Evolutionary conservation across 371 early-diverging fungal genomes (phyloP).

Genomic region (Mucor mucedo): DNA sequence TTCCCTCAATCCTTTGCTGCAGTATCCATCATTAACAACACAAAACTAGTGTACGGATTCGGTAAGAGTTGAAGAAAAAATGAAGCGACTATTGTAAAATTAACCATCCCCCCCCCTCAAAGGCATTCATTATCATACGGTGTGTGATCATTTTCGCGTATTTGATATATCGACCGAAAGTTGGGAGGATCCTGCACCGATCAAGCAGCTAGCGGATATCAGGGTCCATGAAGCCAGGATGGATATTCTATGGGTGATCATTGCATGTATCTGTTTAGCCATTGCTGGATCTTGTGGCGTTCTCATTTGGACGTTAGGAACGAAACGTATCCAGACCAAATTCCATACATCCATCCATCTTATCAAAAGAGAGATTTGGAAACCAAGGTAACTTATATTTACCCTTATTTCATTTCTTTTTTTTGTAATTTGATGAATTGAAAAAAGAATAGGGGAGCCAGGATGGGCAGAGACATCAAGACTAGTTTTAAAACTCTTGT

Average conservation of each 20-base stretch:
- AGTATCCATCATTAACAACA: neutral
- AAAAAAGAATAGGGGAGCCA: constrained; percentile 27
- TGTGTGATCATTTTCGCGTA: constrained; percentile 2
- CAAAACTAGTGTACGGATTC: constrained; percentile 16
- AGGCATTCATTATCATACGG: constrained; percentile 20
- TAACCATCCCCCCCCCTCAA: no score
- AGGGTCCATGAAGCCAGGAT: no score
- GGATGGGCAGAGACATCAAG: constrained; percentile 31
- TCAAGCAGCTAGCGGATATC: no score
- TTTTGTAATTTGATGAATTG: neutral
- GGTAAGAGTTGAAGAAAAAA: constrained; percentile 4
- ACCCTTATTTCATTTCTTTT: neutral
- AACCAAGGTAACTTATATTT: constrained; percentile 17
- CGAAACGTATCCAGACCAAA: neutral
- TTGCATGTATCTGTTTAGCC: constrained; percentile 1
- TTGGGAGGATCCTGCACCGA: neutral
- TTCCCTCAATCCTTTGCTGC: constrained; percentile 16
- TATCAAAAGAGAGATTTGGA: constrained; percentile 14
- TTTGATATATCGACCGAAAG: constrained; percentile 14
- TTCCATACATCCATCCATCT: neutral
- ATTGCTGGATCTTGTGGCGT: neutral
- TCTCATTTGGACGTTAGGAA: constrained; percentile 9
- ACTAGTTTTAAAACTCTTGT: constrained; percentile 15
- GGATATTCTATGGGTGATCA: constrained; percentile 12
- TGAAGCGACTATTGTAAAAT: no score